Percentiles rank a stretch among this genome's conserved stretches.
Evolutionary conservation across 1,284 basidiomycete species (phyloP).

Genomic region (Neolentinus lepideus): DNA sequence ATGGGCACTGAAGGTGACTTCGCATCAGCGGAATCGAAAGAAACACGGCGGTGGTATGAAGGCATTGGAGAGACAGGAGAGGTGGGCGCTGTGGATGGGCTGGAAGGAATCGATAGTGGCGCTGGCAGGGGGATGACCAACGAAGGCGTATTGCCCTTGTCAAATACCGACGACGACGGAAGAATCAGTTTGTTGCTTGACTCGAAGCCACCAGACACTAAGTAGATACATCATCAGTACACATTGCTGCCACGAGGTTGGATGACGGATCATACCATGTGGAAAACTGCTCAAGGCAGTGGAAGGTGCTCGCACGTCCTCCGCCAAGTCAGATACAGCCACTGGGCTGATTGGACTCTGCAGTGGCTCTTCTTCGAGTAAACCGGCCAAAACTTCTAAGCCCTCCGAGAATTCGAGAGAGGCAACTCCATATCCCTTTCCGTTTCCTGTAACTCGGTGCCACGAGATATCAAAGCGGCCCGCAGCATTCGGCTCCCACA

Average conservation of each 20-base stretch:
- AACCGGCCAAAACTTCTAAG: slow-evolving; percentile 51
- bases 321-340: slow-evolving; percentile 7
- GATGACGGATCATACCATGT: slow-evolving; percentile 13
- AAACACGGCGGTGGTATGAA: slow-evolving; percentile 3
- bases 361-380: slow-evolving; percentile 16
- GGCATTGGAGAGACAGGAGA: background rate
- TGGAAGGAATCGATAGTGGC: slow-evolving; percentile 8
- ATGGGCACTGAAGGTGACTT: slow-evolving; percentile 53
- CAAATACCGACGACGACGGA: slow-evolving; percentile 49
- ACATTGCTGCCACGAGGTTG: slow-evolving; percentile 2
- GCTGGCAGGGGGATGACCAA: slow-evolving; percentile 3
- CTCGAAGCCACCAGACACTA: slow-evolving; percentile 10
- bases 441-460: background rate
- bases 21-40: background rate
- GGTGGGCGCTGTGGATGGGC: background rate
- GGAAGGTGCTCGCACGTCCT: slow-evolving; percentile 2
- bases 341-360: slow-evolving; percentile 5
- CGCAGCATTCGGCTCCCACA: slow-evolving; percentile 33
- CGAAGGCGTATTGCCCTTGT: slow-evolving; percentile 21
- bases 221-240: slow-evolving; percentile 7
- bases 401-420: slow-evolving; percentile 64
- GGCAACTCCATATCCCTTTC: slow-evolving; percentile 51
- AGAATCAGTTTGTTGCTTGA: slow-evolving; percentile 22
- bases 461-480: slow-evolving; percentile 9
- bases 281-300: slow-evolving; percentile 14